These are phyloP conservation scores for Suillus plorans DNA, from an alignment of 768 basidiomycete genomes.

Conservation along the genomic window DNA sequence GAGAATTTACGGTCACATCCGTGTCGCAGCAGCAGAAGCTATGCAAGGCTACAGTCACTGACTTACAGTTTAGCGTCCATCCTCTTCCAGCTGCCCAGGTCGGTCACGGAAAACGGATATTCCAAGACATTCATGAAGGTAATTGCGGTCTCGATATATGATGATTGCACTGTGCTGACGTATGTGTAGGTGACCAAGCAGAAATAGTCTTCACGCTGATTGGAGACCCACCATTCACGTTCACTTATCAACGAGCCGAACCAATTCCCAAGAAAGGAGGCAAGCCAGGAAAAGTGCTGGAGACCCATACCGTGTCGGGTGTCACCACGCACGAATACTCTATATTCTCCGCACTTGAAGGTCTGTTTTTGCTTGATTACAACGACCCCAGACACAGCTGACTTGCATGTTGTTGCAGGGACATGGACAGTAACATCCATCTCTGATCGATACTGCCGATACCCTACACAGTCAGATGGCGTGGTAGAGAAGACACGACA, in stretches of 20 bases:
- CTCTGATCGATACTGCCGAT: slow-evolving; percentile 86
- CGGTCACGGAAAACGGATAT: slow-evolving; percentile 75
- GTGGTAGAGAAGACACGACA: slow-evolving; percentile 35
- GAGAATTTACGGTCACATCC: slow-evolving; percentile 82
- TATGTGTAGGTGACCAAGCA: slow-evolving; percentile 75
- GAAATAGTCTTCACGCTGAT: slow-evolving; percentile 88
- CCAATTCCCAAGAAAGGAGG: slow-evolving; percentile 64
- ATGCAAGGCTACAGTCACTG: slow-evolving; percentile 82
- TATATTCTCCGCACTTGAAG: slow-evolving; percentile 89
- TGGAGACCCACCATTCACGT: slow-evolving; percentile 94
- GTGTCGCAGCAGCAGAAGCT: slow-evolving; percentile 92
- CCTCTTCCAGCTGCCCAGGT: slow-evolving; percentile 87
- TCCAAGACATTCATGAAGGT: slow-evolving; percentile 92
- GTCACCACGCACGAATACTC: slow-evolving; percentile 77
- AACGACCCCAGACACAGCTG: background rate
- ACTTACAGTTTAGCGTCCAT: slow-evolving; percentile 74
- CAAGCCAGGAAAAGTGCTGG: slow-evolving; percentile 75
- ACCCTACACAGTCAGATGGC: slow-evolving; percentile 67
- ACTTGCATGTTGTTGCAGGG: slow-evolving; percentile 42
- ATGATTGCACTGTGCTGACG: slow-evolving; percentile 1
- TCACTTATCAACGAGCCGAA: slow-evolving; percentile 89
- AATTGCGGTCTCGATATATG: background rate
- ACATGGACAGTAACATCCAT: slow-evolving; percentile 94
- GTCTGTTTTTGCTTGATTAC: slow-evolving; percentile 39
- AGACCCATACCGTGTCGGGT: slow-evolving; percentile 88